These are phyloP conservation scores for Cladophialophora chaetospira DNA, from an alignment of 2,329 filamentous ascomycete species.

Conservation along the genomic window DNA sequence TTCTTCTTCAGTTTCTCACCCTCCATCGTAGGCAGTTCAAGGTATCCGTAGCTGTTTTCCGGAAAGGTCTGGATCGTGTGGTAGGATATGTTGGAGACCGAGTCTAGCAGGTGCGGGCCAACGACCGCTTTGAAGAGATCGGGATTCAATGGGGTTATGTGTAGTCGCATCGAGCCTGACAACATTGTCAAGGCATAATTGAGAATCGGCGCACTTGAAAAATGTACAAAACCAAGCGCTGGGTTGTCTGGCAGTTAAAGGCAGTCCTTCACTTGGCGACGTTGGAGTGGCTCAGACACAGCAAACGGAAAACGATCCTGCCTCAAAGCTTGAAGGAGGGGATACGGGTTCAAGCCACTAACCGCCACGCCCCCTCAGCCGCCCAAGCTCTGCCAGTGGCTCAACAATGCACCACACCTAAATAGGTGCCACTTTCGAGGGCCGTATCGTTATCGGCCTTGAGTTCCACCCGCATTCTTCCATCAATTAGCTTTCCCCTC, in stretches of 20 bases:
- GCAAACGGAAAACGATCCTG: too few species aligned
- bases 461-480: too few species aligned
- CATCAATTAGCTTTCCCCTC: too few species aligned
- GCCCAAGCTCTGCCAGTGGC: too few species aligned
- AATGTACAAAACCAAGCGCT: background rate
- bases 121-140: conserved; percentile 71
- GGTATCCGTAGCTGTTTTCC: conserved; percentile 85
- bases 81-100: conserved; percentile 81
- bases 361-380: background rate
- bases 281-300: conserved; percentile 7
- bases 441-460: conserved; percentile 19
- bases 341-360: background rate
- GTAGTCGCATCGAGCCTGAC: conserved; percentile 59
- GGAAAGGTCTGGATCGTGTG: conserved; percentile 85
- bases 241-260: background rate
- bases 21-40: conserved; percentile 77
- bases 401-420: too few species aligned
- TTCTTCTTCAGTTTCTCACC: conserved; percentile 92
- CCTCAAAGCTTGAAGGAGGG: background rate
- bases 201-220: background rate
- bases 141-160: conserved; percentile 83
- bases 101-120: conserved; percentile 64
- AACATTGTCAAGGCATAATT: conserved; percentile 37
- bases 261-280: background rate
- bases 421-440: background rate